These are phyloP conservation scores for Xanthoconium stramineum DNA, from an alignment of 768 basidiomycete species.

Conservation along the genomic window DNA sequence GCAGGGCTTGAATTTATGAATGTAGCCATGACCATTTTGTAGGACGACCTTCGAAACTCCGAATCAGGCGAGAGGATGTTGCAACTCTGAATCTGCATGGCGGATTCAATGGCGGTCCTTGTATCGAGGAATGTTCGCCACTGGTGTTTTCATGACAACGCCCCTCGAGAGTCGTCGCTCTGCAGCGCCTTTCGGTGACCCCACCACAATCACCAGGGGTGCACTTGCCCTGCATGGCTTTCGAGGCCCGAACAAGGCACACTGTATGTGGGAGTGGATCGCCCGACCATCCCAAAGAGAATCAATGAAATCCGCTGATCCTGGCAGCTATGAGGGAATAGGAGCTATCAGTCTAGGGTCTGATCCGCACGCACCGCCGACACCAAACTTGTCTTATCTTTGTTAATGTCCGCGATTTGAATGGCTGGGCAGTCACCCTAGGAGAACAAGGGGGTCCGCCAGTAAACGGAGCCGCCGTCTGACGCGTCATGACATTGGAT, in stretches of 20 bases:
- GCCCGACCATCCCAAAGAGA: background rate
- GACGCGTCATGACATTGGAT: no score
- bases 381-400: background rate
- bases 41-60: background rate
- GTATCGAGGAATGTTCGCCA: no score
- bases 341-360: no score
- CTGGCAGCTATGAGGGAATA: no score
- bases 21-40: background rate
- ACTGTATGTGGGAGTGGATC: background rate
- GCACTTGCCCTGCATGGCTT: no score
- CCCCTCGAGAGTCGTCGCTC: background rate
- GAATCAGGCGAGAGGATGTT: background rate
- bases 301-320: background rate
- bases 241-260: no score
- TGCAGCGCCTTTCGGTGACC: background rate
- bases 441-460: no score
- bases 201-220: no score
- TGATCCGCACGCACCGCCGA: background rate
- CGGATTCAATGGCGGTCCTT: no score
- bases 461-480: no score
- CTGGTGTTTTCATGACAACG: background rate
- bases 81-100: no score
- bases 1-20: background rate
- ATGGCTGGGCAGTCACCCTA: no score
- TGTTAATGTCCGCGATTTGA: background rate